Percentiles rank a stretch among this genome's conserved stretches.
Evolutionary conservation across 106 monocot species (phyloP).

Genomic region (Phalaenopsis equestris): DNA sequence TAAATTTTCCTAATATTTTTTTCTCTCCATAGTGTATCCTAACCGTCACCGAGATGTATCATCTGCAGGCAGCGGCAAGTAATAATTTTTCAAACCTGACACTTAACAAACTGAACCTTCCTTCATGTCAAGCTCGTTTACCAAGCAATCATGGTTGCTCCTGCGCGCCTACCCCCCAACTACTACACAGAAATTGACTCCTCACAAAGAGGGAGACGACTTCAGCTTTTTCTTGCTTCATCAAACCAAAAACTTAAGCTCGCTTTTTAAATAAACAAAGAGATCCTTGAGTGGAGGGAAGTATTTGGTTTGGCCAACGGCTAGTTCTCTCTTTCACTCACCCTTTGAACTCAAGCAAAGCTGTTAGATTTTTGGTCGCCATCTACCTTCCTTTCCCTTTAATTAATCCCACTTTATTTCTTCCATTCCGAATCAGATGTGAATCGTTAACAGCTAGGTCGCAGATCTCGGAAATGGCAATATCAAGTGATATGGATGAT

Average conservation of each 20-base stretch:
- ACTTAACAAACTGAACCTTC: too few relatives aligned
- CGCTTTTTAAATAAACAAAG: conserved; percentile 5
- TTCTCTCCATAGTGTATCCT: too few relatives aligned
- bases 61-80: too few relatives aligned
- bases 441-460: neutral
- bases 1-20: too few relatives aligned
- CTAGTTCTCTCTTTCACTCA: conserved; percentile 8
- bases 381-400: conserved; percentile 35
- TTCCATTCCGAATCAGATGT: neutral
- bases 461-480: neutral
- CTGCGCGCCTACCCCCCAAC: neutral
- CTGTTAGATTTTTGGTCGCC: conserved; percentile 91
- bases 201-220: neutral
- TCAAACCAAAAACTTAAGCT: neutral
- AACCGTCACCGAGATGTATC: too few relatives aligned
- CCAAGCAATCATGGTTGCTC: too few relatives aligned
- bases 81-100: too few relatives aligned
- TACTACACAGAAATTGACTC: neutral
- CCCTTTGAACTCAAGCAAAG: conserved; percentile 73
- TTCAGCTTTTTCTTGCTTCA: neutral
- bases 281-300: conserved; percentile 1
- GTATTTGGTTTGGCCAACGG: neutral
- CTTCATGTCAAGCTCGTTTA: too few relatives aligned
- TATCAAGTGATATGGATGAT: neutral
- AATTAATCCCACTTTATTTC: conserved; percentile 5